phyloP scores from a whole-genome alignment of 495 filamentous ascomycete species.

The Daldinia bambusicola region DNA sequence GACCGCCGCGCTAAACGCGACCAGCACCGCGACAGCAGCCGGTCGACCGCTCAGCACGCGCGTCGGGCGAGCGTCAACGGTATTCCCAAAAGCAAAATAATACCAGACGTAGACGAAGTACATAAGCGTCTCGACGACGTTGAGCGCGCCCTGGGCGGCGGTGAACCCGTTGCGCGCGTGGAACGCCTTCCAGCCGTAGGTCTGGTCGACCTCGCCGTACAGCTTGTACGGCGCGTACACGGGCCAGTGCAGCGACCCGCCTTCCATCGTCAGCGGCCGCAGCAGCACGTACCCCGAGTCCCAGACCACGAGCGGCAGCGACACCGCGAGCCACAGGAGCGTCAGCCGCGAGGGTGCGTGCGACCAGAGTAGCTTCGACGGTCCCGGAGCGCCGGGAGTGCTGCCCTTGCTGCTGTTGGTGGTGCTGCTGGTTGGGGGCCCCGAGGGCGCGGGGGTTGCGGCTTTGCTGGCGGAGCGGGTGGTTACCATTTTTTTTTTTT shows the following conservation, averaged over 20 bases:
- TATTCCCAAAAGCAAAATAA: too few relatives aligned
- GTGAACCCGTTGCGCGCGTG: constrained; percentile 80
- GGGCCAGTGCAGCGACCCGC: constrained; percentile 76
- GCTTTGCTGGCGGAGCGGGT: constrained; percentile 47
- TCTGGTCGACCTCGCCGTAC: constrained; percentile 81
- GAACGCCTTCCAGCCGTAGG: constrained; percentile 86
- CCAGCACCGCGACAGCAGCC: constrained; percentile 71
- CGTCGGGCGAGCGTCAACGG: constrained; percentile 46
- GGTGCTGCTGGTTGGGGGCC: not conserved
- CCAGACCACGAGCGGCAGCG: constrained; percentile 86
- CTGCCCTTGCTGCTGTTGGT: constrained; percentile 3
- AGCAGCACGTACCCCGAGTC: constrained; percentile 83
- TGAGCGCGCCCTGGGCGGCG: constrained; percentile 77
- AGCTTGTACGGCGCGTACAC: constrained; percentile 84
- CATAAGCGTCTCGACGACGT: constrained; percentile 74
- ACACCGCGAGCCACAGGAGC: constrained; percentile 79
- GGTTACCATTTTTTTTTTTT: constrained; percentile 39
- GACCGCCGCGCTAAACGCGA: constrained; percentile 73
- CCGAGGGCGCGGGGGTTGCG: constrained; percentile 14
- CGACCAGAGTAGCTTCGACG: constrained; percentile 63
- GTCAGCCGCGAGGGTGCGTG: constrained; percentile 74
- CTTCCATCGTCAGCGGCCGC: constrained; percentile 85
- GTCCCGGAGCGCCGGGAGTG: too few relatives aligned
- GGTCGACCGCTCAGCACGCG: constrained; percentile 63
- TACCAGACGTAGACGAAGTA: constrained; percentile 77